Evolutionary conservation across 179 eudicot genomes (phyloP).

Genomic region (Carnegiea gigantea): DNA sequence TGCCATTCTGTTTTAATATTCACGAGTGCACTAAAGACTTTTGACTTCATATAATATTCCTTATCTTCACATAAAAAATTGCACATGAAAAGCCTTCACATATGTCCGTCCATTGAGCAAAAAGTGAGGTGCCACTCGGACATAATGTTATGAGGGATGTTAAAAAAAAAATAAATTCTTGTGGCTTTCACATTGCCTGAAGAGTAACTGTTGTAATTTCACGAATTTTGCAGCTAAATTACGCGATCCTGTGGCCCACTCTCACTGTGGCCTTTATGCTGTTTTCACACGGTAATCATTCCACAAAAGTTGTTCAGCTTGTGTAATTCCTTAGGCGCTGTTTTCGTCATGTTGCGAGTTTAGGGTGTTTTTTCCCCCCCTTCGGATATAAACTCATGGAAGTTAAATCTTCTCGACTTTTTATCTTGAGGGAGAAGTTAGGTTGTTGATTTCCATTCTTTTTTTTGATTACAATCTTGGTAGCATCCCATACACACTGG

Average conservation of each 20-base stretch:
- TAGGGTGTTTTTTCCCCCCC: background rate
- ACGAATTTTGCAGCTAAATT: background rate
- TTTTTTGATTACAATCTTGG: constrained; percentile 8
- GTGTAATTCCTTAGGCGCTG: background rate
- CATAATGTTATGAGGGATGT: constrained; percentile 21
- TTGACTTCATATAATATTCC: constrained; percentile 45
- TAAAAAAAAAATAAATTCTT: constrained; percentile 16
- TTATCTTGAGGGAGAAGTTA: constrained; percentile 21
- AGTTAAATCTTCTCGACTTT: background rate
- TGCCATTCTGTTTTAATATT: constrained; percentile 32
- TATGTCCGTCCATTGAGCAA: constrained; percentile 37
- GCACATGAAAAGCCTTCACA: constrained; percentile 27
- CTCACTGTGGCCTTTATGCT: background rate
- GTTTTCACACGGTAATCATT: background rate
- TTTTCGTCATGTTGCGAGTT: background rate
- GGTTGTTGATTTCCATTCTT: constrained; percentile 13
- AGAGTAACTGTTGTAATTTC: constrained; percentile 13
- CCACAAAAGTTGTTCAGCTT: background rate
- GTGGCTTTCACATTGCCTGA: constrained; percentile 17
- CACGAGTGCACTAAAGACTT: constrained; percentile 23
- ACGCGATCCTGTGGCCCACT: background rate
- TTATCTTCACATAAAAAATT: constrained; percentile 27
- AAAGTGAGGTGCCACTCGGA: constrained; percentile 30
- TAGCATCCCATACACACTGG: constrained; percentile 16
- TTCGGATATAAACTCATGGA: constrained; percentile 1